Evolutionary conservation across 2,329 filamentous ascomycete genomes (phyloP).

Genomic region (Dactylellina parvicollis): DNA sequence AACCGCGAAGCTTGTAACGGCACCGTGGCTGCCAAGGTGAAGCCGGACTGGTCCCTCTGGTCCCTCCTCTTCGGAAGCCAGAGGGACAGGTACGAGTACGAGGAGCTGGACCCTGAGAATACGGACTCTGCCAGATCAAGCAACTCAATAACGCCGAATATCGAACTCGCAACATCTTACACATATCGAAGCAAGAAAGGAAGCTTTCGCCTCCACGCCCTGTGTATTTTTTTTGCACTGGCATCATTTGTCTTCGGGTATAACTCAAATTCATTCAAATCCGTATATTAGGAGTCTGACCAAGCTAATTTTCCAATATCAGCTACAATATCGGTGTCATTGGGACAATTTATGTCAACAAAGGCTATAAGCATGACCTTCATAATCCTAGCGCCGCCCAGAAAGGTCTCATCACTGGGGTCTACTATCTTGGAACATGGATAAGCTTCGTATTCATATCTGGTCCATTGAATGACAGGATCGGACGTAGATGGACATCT

Average conservation of each 20-base stretch:
- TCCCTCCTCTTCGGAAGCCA: conserved; percentile 21
- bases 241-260: conserved; percentile 70
- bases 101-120: conserved; percentile 14
- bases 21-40: conserved; percentile 11
- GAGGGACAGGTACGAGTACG: conserved; percentile 31
- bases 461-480: conserved; percentile 65
- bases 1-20: neutral
- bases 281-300: neutral
- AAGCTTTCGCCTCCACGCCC: conserved; percentile 62
- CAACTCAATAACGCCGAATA: neutral
- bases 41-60: conserved; percentile 24
- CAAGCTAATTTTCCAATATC: neutral
- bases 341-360: conserved; percentile 68
- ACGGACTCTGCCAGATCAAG: conserved; percentile 15
- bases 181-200: conserved; percentile 58
- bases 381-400: conserved; percentile 63
- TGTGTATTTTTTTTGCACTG: conserved; percentile 68
- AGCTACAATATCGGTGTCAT: conserved; percentile 70
- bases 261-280: conserved; percentile 53
- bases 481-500: conserved; percentile 67
- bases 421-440: conserved; percentile 70
- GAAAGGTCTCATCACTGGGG: conserved; percentile 67
- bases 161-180: neutral
- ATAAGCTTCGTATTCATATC: conserved; percentile 68
- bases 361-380: conserved; percentile 66